phyloP scores from a whole-genome alignment of 805 yeast genomes.

The Naumovozyma castellii region DNA sequence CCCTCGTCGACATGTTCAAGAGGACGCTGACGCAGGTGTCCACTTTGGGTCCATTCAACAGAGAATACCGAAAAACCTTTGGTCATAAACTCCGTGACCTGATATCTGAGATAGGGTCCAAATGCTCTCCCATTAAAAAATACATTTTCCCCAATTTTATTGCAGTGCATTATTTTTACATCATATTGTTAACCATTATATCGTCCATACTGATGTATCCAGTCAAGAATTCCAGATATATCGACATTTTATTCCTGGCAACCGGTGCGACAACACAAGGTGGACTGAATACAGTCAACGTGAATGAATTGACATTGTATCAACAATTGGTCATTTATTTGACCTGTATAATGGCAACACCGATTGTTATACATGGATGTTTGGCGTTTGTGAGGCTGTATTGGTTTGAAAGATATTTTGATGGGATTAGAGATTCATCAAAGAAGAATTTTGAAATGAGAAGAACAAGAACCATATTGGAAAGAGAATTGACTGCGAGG shows the following conservation, averaged over 20 bases:
- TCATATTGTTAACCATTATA: conserved; percentile 47
- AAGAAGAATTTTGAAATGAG: conserved; percentile 74
- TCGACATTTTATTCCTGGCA: conserved; percentile 71
- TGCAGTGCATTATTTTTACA: conserved; percentile 67
- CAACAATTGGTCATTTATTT: conserved; percentile 73
- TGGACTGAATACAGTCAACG: conserved; percentile 73
- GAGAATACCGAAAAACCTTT: conserved; percentile 27
- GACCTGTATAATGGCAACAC: conserved; percentile 61
- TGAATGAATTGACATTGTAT: conserved; percentile 54
- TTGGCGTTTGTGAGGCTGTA: conserved; percentile 70
- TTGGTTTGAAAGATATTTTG: conserved; percentile 84
- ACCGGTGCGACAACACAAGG: conserved; percentile 82
- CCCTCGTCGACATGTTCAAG: too few relatives aligned
- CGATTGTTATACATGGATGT: conserved; percentile 77
- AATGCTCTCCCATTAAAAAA: conserved; percentile 31
- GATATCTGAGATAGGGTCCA: conserved; percentile 26
- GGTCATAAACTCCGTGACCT: conserved; percentile 35
- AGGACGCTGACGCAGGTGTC: conserved; percentile 22
- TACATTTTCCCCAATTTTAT: conserved; percentile 36
- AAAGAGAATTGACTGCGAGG: conserved; percentile 25
- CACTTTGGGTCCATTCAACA: conserved; percentile 18
- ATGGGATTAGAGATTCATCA: conserved; percentile 70
- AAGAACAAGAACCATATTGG: conserved; percentile 40
- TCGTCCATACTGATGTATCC: conserved; percentile 77
- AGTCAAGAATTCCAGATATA: conserved; percentile 50